A percentile compares a stretch with the other conserved stretches of the same genome.
Evolutionary conservation across 805 yeast genomes (phyloP).

Genomic region (Candida maesae): DNA sequence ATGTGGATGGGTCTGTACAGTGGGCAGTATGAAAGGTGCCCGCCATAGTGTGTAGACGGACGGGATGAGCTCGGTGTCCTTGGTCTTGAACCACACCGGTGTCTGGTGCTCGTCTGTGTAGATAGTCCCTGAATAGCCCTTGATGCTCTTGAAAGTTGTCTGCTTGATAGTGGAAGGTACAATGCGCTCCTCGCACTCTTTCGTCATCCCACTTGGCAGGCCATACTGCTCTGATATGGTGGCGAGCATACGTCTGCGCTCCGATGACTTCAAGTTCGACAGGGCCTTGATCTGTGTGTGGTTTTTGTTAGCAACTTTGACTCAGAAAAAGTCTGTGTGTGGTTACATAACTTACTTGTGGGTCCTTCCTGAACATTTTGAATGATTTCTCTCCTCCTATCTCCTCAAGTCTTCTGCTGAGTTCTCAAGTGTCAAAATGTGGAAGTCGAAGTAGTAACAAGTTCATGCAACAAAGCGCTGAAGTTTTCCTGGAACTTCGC

Average conservation of each 20-base stretch:
- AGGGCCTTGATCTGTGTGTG: conserved; percentile 54
- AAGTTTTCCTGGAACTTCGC: too few species aligned
- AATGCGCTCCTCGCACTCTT: conserved; percentile 21
- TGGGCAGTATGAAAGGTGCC: conserved; percentile 61
- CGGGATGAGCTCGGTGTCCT: conserved; percentile 58
- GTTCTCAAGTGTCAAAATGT: too few species aligned
- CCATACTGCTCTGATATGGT: conserved; percentile 40
- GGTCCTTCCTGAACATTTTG: conserved; percentile 25
- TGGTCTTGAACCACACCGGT: conserved; percentile 70
- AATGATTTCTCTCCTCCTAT: neutral
- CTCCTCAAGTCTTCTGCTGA: too few species aligned
- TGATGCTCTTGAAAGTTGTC: conserved; percentile 54
- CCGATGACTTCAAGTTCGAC: conserved; percentile 80
- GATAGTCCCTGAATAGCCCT: conserved; percentile 54
- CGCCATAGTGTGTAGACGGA: conserved; percentile 72
- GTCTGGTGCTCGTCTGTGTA: conserved; percentile 59
- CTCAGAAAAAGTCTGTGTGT: too few species aligned
- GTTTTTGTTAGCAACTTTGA: too few species aligned
- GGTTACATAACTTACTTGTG: conserved; percentile 2
- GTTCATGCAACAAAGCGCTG: too few species aligned
- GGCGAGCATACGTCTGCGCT: conserved; percentile 45
- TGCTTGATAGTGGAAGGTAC: conserved; percentile 42
- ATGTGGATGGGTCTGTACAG: conserved; percentile 64
- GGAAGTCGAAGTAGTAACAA: too few species aligned
- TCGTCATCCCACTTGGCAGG: conserved; percentile 32